Evolutionary conservation across 768 basidiomycete genomes (phyloP).

Genomic region (Russula emetica): DNA sequence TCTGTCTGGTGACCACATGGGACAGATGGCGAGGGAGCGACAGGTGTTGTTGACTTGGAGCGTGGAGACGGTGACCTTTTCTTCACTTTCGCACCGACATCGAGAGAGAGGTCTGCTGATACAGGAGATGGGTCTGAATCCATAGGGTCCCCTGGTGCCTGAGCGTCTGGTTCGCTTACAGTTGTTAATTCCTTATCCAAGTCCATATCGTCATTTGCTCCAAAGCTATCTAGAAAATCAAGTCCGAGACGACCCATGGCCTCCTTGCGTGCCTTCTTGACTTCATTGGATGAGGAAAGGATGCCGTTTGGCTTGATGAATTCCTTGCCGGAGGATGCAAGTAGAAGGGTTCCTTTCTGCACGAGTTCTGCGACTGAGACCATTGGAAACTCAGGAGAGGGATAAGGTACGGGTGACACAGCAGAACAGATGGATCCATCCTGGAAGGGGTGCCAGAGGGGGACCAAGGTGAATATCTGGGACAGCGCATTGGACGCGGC

Average conservation of each 20-base stretch:
- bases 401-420: slow-evolving; percentile 31
- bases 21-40: slow-evolving; percentile 48
- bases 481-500: slow-evolving; percentile 88
- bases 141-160: slow-evolving; percentile 37
- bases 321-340: slow-evolving; percentile 93
- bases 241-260: slow-evolving; percentile 85
- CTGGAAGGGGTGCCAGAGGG: slow-evolving; percentile 63
- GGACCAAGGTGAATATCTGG: slow-evolving; percentile 79
- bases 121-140: slow-evolving; percentile 38
- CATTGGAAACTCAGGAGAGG: slow-evolving; percentile 57
- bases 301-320: slow-evolving; percentile 72
- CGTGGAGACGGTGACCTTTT: slow-evolving; percentile 39
- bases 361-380: slow-evolving; percentile 78
- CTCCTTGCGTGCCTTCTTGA: slow-evolving; percentile 82
- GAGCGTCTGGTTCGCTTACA: slow-evolving; percentile 44
- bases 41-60: slow-evolving; percentile 45
- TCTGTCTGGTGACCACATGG: slow-evolving; percentile 40
- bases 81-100: slow-evolving; percentile 30
- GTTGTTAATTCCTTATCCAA: slow-evolving; percentile 74
- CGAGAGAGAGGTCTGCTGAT: slow-evolving; percentile 45
- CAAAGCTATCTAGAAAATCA: slow-evolving; percentile 75
- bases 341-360: slow-evolving; percentile 67
- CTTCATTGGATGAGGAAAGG: slow-evolving; percentile 68
- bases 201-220: slow-evolving; percentile 73
- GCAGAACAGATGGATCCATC: slow-evolving; percentile 34